Evolutionary conservation across 805 yeast species (phyloP).

Genomic region (Wickerhamiella vanderwaltii): DNA sequence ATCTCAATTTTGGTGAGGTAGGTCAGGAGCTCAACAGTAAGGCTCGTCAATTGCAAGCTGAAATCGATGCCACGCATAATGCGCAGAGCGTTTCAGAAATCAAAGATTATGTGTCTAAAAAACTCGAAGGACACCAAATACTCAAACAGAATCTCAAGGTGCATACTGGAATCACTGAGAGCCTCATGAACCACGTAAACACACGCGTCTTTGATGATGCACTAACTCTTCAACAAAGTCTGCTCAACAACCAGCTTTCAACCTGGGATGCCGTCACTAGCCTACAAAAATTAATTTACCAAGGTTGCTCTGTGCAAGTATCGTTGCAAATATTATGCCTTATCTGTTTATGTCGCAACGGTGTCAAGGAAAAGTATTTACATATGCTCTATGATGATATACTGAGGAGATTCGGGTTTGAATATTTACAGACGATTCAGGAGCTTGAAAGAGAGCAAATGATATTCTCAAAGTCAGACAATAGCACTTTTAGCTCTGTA

Average conservation of each 20-base stretch:
- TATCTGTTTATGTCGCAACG: conserved; percentile 52
- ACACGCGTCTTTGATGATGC: conserved; percentile 22
- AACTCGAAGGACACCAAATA: conserved; percentile 51
- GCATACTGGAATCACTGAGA: conserved; percentile 67
- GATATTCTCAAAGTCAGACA: conserved; percentile 28
- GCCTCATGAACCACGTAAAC: conserved; percentile 39
- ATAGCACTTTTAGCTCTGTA: conserved; percentile 24
- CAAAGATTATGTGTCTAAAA: conserved; percentile 50
- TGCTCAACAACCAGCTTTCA: conserved; percentile 43
- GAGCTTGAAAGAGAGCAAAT: conserved; percentile 39
- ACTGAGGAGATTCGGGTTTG: conserved; percentile 52
- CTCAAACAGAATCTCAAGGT: conserved; percentile 56
- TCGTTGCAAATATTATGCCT: conserved; percentile 45
- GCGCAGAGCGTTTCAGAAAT: conserved; percentile 53
- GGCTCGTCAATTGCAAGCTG: conserved; percentile 59
- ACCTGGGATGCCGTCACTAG: conserved; percentile 29
- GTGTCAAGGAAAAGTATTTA: conserved; percentile 51
- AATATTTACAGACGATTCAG: conserved; percentile 37
- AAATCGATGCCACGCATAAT: conserved; percentile 48
- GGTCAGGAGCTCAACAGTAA: conserved; percentile 58
- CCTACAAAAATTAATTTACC: conserved; percentile 41
- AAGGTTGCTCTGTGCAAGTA: conserved; percentile 31
- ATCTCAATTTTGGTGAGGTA: conserved; percentile 64
- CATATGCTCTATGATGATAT: conserved; percentile 36
- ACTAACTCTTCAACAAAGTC: conserved; percentile 40